A percentile compares a stretch with the other conserved stretches of the same genome.
Conservation (phyloP, 768 basidiomycete genomes). For the Botryobasidium botryosum region DNA sequence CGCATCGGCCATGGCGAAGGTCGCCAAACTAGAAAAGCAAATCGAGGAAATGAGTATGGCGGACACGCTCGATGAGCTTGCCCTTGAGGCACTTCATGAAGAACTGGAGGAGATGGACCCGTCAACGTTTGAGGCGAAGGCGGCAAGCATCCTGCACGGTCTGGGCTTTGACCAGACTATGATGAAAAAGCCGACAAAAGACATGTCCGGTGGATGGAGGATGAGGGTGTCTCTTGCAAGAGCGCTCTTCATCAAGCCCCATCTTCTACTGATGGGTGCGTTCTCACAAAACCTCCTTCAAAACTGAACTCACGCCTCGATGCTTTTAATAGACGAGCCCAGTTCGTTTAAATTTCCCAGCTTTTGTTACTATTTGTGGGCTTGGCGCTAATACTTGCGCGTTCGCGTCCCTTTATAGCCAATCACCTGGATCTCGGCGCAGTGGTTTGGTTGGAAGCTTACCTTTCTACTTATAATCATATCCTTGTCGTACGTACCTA, state of each 20-base stretch:
- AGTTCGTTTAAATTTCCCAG: constrained; percentile 5
- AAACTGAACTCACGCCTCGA: background rate
- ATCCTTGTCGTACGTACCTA: constrained; percentile 49
- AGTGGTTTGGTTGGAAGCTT: constrained; percentile 97
- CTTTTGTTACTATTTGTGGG: background rate
- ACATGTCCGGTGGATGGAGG: constrained; percentile 99
- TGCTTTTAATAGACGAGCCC: constrained; percentile 12
- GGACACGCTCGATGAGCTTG: constrained; percentile 74
- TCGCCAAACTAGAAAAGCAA: constrained; percentile 77
- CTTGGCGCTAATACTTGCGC: background rate
- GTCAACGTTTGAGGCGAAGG: constrained; percentile 86
- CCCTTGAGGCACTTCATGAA: constrained; percentile 81
- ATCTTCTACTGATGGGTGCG: constrained; percentile 86
- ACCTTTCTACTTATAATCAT: constrained; percentile 95
- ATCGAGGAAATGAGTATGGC: constrained; percentile 89
- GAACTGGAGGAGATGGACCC: constrained; percentile 97
- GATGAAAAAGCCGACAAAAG: constrained; percentile 95
- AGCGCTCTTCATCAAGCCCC: constrained; percentile 91
- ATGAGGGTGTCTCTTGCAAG: constrained; percentile 97
- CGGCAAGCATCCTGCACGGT: constrained; percentile 92
- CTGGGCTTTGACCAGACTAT: constrained; percentile 78
- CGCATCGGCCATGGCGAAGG: constrained; percentile 80
- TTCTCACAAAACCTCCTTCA: too few species aligned
- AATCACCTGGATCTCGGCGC: constrained; percentile 94
- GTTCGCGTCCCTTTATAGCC: constrained; percentile 41